A percentile compares a stretch with the other conserved stretches of the same genome.
Evolutionary conservation across 192 early-diverging fungal genomes (phyloP).

Genomic region (Irineochytrium annulatum): DNA sequence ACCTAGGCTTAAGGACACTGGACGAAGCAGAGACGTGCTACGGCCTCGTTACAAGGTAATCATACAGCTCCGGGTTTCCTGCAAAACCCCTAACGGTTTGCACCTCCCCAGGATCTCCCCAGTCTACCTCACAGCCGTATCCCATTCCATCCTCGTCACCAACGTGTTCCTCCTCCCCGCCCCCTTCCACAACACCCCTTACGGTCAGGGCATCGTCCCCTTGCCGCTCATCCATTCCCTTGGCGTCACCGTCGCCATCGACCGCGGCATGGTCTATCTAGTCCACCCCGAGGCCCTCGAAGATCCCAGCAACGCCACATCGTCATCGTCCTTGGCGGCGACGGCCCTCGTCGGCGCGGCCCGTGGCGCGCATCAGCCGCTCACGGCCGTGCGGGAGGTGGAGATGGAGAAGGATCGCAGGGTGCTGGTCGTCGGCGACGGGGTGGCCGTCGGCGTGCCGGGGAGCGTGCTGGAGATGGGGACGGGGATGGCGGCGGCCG

Average conservation of each 20-base stretch:
- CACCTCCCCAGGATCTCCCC: slow-evolving; percentile 8
- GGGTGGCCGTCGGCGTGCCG: too few species aligned
- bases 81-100: not conserved
- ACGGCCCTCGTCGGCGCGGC: too few species aligned
- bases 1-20: slow-evolving; percentile 5
- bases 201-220: slow-evolving; percentile 21
- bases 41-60: slow-evolving; percentile 18
- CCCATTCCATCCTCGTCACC: slow-evolving; percentile 3
- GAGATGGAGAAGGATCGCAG: too few species aligned
- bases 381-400: too few species aligned
- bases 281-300: slow-evolving; percentile 14
- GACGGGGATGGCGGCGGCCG: too few species aligned
- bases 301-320: too few species aligned
- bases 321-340: too few species aligned
- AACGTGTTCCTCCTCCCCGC: slow-evolving; percentile 25
- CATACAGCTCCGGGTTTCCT: not conserved
- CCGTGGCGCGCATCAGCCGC: too few species aligned
- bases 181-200: slow-evolving; percentile 15
- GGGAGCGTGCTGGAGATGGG: too few species aligned
- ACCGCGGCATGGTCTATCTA: slow-evolving; percentile 27
- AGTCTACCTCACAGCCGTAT: slow-evolving; percentile 12
- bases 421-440: too few species aligned
- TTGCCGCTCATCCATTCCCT: slow-evolving; percentile 7
- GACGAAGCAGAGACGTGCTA: slow-evolving; percentile 22
- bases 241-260: slow-evolving; percentile 21